Conservation (phyloP, 495 filamentous ascomycete genomes). For the Tuber magnatum region DNA sequence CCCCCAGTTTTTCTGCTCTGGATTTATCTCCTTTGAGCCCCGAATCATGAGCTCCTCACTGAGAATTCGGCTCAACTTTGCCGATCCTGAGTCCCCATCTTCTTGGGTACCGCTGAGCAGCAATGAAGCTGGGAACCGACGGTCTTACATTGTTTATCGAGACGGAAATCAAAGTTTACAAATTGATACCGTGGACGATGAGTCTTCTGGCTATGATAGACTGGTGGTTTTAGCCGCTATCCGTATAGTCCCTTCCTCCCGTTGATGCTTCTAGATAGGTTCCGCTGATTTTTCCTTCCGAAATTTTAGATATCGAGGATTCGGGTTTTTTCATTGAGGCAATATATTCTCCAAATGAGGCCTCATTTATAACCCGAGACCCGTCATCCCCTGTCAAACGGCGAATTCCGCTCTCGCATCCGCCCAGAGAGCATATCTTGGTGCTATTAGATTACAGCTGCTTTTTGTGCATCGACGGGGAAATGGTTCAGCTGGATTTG, state of each 20-base stretch:
- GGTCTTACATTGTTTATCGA: background rate
- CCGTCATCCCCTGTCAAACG: slow-evolving; percentile 1
- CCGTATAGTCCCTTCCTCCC: background rate
- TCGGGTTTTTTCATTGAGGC: background rate
- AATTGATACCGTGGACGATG: background rate
- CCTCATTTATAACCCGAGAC: background rate
- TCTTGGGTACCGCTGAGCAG: background rate
- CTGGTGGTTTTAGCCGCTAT: background rate
- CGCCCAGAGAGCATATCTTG: slow-evolving; percentile 18
- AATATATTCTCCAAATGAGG: background rate
- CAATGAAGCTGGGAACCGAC: background rate
- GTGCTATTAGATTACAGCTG: slow-evolving; percentile 21
- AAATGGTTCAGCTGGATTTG: slow-evolving; percentile 19
- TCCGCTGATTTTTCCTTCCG: background rate
- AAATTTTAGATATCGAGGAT: background rate
- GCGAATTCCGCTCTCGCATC: slow-evolving; percentile 16
- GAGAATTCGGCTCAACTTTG: background rate
- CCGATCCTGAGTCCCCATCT: background rate
- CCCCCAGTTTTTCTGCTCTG: background rate
- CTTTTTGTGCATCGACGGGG: slow-evolving; percentile 16
- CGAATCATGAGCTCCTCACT: background rate
- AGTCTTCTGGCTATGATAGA: background rate
- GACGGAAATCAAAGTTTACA: background rate
- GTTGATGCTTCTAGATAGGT: background rate
- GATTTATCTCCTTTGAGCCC: background rate